Percentiles rank a stretch among this genome's conserved stretches.
Conservation (phyloP, 306 rosid species). For the Astragalus membranaceus region DNA sequence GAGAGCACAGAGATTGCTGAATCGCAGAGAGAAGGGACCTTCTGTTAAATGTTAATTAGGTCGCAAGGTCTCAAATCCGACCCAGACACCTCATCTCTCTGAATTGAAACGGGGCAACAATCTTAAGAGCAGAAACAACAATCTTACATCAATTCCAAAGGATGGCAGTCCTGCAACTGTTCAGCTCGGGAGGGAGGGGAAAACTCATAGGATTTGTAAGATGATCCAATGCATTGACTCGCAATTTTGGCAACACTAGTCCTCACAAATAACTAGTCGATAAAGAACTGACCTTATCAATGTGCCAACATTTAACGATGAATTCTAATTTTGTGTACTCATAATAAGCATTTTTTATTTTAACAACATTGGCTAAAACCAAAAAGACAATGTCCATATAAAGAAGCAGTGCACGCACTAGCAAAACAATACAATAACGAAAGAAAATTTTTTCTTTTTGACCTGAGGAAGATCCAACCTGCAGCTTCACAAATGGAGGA, state of each 20-base stretch:
- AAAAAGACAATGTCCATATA: not conserved
- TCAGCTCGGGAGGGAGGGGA: too few species aligned
- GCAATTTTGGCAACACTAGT: not conserved
- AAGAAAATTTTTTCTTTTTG: not conserved
- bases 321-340: not conserved
- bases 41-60: too few species aligned
- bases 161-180: too few species aligned
- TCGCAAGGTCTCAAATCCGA: too few species aligned
- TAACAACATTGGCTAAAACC: not conserved
- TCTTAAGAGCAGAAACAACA: too few species aligned
- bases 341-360: not conserved
- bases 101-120: too few species aligned
- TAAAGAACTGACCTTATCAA: not conserved
- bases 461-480: constrained; percentile 56
- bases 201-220: too few species aligned
- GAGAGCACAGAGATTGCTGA: too few species aligned
- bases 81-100: too few species aligned
- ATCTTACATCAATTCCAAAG: too few species aligned
- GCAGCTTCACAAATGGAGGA: constrained; percentile 91
- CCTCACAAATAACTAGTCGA: not conserved
- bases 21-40: too few species aligned
- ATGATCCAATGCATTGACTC: too few species aligned
- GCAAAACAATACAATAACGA: not conserved
- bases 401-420: not conserved
- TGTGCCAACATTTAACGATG: not conserved